These are phyloP conservation scores for Peronosclerospora sorghi DNA, from an alignment of 352 stramenopile species.

Conservation along the genomic window DNA sequence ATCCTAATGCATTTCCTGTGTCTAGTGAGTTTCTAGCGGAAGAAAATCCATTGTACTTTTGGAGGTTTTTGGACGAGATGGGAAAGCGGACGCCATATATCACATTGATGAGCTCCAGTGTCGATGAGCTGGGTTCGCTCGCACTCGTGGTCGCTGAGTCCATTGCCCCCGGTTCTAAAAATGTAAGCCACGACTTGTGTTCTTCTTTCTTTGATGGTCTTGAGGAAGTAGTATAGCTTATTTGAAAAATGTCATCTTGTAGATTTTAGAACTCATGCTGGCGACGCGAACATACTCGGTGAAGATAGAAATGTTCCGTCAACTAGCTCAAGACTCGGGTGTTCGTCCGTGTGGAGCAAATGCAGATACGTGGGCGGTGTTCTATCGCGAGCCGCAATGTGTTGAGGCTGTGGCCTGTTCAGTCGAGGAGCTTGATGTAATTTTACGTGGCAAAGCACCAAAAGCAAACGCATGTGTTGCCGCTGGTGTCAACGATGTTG, in stretches of 20 bases:
- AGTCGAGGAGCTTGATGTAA: slow-evolving; percentile 27
- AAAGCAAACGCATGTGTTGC: slow-evolving; percentile 33
- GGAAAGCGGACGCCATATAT: slow-evolving; percentile 22
- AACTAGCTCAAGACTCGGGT: slow-evolving; percentile 64
- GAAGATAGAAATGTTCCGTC: slow-evolving; percentile 76
- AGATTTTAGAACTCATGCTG: slow-evolving; percentile 75
- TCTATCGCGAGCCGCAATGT: slow-evolving; percentile 58
- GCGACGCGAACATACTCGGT: slow-evolving; percentile 68
- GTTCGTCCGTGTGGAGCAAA: slow-evolving; percentile 40
- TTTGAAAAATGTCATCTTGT: no score
- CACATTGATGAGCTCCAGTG: slow-evolving; percentile 23
- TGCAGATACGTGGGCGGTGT: slow-evolving; percentile 52
- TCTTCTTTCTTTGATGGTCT: not conserved
- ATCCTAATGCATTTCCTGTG: no score
- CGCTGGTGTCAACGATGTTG: slow-evolving; percentile 54
- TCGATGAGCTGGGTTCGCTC: slow-evolving; percentile 36
- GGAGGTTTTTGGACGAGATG: slow-evolving; percentile 54
- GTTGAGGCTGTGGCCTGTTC: slow-evolving; percentile 58
- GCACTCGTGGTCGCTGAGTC: slow-evolving; percentile 41
- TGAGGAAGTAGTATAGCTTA: not conserved
- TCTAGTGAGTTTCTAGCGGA: slow-evolving; percentile 67
- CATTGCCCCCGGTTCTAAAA: slow-evolving; percentile 53
- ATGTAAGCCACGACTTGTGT: slow-evolving; percentile 20
- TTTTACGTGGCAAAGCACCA: slow-evolving; percentile 19
- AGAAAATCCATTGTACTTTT: no score